A percentile compares a stretch with the other conserved stretches of the same genome.
These are phyloP conservation scores for Rhizopus stolonifer DNA, from an alignment of 371 early-diverging fungal genomes.

Conservation along the genomic window DNA sequence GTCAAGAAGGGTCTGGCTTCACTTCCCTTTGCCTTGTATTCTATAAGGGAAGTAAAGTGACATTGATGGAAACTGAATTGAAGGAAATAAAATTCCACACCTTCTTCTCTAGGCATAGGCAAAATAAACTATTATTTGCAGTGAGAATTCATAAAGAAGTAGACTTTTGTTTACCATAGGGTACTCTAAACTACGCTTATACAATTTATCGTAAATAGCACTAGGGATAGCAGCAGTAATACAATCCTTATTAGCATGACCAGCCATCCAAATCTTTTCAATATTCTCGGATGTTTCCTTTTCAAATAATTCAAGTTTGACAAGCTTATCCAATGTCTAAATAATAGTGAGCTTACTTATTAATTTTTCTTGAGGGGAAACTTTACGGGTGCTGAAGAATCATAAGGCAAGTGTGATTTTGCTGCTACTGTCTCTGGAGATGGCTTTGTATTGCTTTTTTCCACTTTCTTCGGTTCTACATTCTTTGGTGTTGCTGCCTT, in stretches of 20 bases:
- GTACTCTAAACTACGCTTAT: constrained; percentile 60
- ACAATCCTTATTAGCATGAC: constrained; percentile 68
- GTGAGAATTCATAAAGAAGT: not conserved
- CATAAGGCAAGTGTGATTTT: constrained; percentile 35
- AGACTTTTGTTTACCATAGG: constrained; percentile 62
- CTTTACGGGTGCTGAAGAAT: constrained; percentile 53
- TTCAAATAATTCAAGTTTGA: constrained; percentile 70
- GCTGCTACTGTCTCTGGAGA: constrained; percentile 31
- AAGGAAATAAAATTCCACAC: constrained; percentile 85
- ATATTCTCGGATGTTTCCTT: constrained; percentile 68
- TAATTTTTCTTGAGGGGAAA: not conserved
- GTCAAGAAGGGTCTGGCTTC: constrained; percentile 85
- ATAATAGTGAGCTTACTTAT: not conserved
- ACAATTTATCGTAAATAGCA: constrained; percentile 68
- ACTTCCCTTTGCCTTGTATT: constrained; percentile 83
- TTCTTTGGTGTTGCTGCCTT: constrained; percentile 23
- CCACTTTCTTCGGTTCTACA: constrained; percentile 12
- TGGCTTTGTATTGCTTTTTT: constrained; percentile 24
- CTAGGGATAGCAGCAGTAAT: constrained; percentile 79
- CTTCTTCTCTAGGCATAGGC: constrained; percentile 81
- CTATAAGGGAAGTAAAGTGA: constrained; percentile 85
- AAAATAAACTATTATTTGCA: constrained; percentile 68
- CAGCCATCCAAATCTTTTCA: constrained; percentile 80
- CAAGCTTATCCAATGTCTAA: constrained; percentile 75
- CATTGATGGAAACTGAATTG: constrained; percentile 84